Evolutionary conservation across 306 rosid species (phyloP).

Genomic region (Astragalus glycyphyllos): DNA sequence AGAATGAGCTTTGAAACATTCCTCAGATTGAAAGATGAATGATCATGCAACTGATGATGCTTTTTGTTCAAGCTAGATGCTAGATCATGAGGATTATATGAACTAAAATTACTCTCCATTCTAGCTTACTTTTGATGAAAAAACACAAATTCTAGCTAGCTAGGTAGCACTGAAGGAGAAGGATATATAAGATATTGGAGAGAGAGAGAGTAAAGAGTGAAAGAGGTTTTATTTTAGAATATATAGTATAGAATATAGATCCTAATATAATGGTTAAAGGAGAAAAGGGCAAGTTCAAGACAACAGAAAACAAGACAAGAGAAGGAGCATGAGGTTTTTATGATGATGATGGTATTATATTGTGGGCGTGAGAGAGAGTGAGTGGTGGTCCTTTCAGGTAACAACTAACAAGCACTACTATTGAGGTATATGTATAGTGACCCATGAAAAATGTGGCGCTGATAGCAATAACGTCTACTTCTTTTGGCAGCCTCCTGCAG

Average conservation of each 20-base stretch:
- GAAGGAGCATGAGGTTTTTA: background rate
- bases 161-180: background rate
- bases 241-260: background rate
- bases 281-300: slow-evolving; percentile 30
- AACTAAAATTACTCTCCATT: slow-evolving; percentile 53
- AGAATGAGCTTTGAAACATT: slow-evolving; percentile 85
- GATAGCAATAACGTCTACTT: slow-evolving; percentile 8
- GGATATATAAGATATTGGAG: background rate
- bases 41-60: slow-evolving; percentile 30
- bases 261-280: slow-evolving; percentile 10
- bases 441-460: slow-evolving; percentile 37
- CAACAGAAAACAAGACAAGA: background rate
- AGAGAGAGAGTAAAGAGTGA: background rate
- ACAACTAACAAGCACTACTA: background rate
- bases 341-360: slow-evolving; percentile 20
- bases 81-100: slow-evolving; percentile 34
- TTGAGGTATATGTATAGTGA: slow-evolving; percentile 5
- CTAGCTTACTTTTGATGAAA: slow-evolving; percentile 6
- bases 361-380: slow-evolving; percentile 7
- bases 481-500: background rate
- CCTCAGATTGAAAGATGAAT: slow-evolving; percentile 51
- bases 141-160: slow-evolving; percentile 3
- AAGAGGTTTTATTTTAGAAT: slow-evolving; percentile 16
- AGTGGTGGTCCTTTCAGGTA: slow-evolving; percentile 22
- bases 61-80: slow-evolving; percentile 40